Evolutionary conservation across 1,284 basidiomycete genomes (phyloP).

Genomic region (Sanguinoderma infundibulare): DNA sequence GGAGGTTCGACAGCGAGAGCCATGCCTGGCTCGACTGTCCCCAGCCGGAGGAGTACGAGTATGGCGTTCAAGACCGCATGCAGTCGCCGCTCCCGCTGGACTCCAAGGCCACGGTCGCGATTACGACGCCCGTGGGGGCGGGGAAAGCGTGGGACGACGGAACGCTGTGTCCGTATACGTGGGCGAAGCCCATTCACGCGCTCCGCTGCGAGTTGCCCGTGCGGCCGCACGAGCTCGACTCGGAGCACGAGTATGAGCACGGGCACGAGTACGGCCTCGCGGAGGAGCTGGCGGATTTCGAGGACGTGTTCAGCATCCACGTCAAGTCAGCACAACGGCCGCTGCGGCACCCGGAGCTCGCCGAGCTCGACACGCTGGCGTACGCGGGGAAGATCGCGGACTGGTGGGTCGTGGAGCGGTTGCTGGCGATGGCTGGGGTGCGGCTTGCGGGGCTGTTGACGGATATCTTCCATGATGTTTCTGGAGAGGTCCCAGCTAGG

Average conservation of each 20-base stretch:
- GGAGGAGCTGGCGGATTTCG: slow-evolving; percentile 3
- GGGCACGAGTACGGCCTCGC: background rate
- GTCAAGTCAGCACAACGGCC: slow-evolving; percentile 5
- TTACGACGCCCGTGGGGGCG: slow-evolving; percentile 19
- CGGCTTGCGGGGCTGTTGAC: slow-evolving; percentile 85
- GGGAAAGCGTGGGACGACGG: slow-evolving; percentile 51
- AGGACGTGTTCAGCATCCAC: background rate
- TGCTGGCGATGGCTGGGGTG: slow-evolving; percentile 83
- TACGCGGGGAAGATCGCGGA: slow-evolving; percentile 75
- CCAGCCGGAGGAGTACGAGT: background rate
- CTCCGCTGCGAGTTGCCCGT: slow-evolving; percentile 74
- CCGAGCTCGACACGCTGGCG: slow-evolving; percentile 86
- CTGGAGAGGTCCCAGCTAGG: slow-evolving; percentile 3
- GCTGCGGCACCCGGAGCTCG: slow-evolving; percentile 36
- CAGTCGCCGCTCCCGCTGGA: slow-evolving; percentile 20
- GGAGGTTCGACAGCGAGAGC: slow-evolving; percentile 63
- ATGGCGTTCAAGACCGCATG: slow-evolving; percentile 18
- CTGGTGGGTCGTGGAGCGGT: slow-evolving; percentile 76
- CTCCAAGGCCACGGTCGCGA: slow-evolving; percentile 14
- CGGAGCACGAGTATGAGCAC: slow-evolving; percentile 16
- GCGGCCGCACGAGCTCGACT: slow-evolving; percentile 74
- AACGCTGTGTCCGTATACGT: slow-evolving; percentile 78
- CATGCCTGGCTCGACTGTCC: slow-evolving; percentile 75
- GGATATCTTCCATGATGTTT: slow-evolving; percentile 58
- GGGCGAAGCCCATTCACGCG: slow-evolving; percentile 71